Conservation (phyloP, 1,139 yeast genomes). For the Blastobotrys persicus region DNA sequence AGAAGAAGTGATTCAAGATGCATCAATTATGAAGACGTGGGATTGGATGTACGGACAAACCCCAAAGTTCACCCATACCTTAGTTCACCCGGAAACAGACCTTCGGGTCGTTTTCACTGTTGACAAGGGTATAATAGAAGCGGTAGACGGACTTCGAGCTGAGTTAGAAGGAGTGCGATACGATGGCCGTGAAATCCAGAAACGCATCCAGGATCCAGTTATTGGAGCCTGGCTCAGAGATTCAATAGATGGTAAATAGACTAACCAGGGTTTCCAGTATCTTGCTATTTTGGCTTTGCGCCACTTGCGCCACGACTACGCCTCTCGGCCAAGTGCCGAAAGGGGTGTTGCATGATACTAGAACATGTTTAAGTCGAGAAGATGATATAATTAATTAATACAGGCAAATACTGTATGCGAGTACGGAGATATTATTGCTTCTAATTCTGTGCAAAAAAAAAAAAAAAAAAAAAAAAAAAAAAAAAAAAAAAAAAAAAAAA, state of each 20-base stretch:
- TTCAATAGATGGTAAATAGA: neutral
- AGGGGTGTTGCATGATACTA: no score
- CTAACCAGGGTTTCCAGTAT: neutral
- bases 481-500: no score
- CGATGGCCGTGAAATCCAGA: constrained; percentile 1
- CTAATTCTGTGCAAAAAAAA: no score
- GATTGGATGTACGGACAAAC: constrained; percentile 71
- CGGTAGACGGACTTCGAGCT: constrained; percentile 20
- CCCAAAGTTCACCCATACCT: constrained; percentile 57
- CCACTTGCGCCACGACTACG: no score
- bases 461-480: no score
- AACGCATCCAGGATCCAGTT: neutral
- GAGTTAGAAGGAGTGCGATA: neutral
- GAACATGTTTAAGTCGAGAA: no score
- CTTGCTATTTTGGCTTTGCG: neutral
- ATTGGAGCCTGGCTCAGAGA: constrained; percentile 2
- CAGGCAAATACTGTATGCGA: no score
- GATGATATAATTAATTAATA: no score
- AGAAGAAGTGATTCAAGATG: constrained; percentile 44
- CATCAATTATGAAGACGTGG: constrained; percentile 54
- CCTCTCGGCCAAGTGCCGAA: no score
- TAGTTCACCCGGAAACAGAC: constrained; percentile 37
- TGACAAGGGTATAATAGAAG: constrained; percentile 42
- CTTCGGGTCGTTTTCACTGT: constrained; percentile 43
- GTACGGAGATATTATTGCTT: no score